Evolutionary conservation across 495 filamentous ascomycete species (phyloP).

Genomic region (Physcia stellaris): DNA sequence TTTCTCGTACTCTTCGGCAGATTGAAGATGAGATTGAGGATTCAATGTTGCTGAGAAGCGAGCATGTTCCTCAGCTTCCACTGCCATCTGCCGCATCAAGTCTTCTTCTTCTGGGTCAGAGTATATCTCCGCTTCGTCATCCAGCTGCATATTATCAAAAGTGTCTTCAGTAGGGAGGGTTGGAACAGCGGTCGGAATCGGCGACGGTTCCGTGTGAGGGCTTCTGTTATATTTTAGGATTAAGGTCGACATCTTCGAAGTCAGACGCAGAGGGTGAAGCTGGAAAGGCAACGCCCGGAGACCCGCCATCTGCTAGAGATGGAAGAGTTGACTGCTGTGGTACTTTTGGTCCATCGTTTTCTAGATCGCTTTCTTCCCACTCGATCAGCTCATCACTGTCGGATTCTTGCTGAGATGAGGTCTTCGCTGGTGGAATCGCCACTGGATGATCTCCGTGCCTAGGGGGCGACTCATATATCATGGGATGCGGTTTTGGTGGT

Average conservation of each 20-base stretch:
- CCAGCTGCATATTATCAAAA: constrained; percentile 16
- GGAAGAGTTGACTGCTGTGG: too few species aligned
- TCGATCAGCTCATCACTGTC: constrained; percentile 20
- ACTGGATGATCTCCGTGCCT: neutral
- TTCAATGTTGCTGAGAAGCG: constrained; percentile 81
- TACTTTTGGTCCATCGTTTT: constrained; percentile 16
- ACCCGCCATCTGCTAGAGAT: too few species aligned
- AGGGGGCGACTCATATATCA: neutral
- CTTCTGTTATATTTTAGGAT: too few species aligned
- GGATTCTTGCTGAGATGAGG: constrained; percentile 1
- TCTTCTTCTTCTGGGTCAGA: constrained; percentile 89
- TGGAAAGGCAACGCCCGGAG: too few species aligned
- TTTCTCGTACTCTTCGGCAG: constrained; percentile 63
- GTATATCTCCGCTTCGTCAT: constrained; percentile 36
- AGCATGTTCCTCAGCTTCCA: constrained; percentile 83
- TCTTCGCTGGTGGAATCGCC: neutral
- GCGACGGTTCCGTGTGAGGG: too few species aligned
- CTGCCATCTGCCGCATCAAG: constrained; percentile 66
- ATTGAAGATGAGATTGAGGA: constrained; percentile 46
- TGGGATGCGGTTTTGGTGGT: constrained; percentile 19
- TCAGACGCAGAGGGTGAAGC: too few species aligned
- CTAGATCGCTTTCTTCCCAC: constrained; percentile 27
- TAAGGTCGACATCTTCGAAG: constrained; percentile 45
- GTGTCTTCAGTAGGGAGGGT: constrained; percentile 6
- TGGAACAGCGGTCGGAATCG: too few species aligned